Conservation (phyloP, 768 basidiomycete genomes). For the Kwoniella mangroviensis region DNA sequence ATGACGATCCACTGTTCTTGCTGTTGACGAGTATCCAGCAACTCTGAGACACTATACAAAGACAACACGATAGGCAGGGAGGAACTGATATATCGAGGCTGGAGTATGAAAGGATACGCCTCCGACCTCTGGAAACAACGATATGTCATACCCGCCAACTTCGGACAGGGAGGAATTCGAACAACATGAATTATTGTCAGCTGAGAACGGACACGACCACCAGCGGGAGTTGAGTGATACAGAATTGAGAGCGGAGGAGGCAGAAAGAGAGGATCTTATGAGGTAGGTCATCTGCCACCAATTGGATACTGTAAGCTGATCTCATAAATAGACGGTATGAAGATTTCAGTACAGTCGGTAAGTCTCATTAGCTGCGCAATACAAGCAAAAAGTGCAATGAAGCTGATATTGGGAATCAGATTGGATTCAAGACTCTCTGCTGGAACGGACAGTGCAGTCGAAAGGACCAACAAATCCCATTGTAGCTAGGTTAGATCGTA, state of each 20-base stretch:
- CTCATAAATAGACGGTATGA: slow-evolving; percentile 73
- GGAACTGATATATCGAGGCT: neutral
- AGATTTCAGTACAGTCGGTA: slow-evolving; percentile 93
- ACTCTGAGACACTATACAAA: neutral
- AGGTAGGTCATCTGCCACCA: slow-evolving; percentile 9
- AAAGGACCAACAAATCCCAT: slow-evolving; percentile 49
- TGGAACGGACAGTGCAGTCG: slow-evolving; percentile 77
- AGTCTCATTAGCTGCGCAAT: slow-evolving; percentile 39
- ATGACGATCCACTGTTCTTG: neutral
- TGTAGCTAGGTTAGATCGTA: slow-evolving; percentile 55
- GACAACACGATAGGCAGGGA: neutral
- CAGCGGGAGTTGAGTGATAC: neutral
- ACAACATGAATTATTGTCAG: slow-evolving; percentile 11
- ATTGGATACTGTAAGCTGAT: neutral
- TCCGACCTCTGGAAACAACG: neutral
- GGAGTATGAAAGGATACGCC: neutral
- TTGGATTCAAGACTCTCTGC: slow-evolving; percentile 94
- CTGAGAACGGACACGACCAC: slow-evolving; percentile 7
- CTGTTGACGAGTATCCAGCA: neutral
- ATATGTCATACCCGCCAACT: slow-evolving; percentile 43
- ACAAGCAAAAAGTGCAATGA: neutral
- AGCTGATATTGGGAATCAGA: slow-evolving; percentile 62
- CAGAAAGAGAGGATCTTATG: slow-evolving; percentile 37
- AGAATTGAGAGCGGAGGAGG: slow-evolving; percentile 10
- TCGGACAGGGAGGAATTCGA: slow-evolving; percentile 16